Base-by-base conservation (phyloP, 2,329 filamentous ascomycete genomes). In the Cercospora berteroae region DNA sequence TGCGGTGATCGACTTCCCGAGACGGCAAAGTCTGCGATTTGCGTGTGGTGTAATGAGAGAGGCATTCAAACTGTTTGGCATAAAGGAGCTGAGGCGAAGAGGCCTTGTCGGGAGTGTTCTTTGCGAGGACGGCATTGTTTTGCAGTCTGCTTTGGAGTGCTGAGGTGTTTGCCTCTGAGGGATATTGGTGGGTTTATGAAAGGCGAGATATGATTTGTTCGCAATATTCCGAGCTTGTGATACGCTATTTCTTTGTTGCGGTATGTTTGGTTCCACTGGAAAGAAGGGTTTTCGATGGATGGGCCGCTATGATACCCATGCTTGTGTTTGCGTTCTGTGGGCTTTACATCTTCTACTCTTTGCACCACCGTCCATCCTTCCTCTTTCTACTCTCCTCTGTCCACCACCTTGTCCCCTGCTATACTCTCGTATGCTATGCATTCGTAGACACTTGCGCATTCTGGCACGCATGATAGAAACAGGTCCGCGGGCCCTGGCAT, bases 41-140 rank as follows among this genome's bases (percentile, higher is more conserved):
- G 61, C 23, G 13, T 64, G 23, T 64, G 61, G 61, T 58, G 61
- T 25, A 44, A 44, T 5, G 61, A 58, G 23, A 42, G 61, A 18
- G 50, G 50, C 1, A 29, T 64, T 4, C 18, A 57, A 4, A 64
- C 48, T 1, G 31, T 58, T 13, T 64, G 61, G 61, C 61, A 64
- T 23, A 58, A 57, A 16, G 61, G 61, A 1, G 52, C 27, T 27
- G 61, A 57, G 20, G 61, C 48, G 6, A 56, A 42, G 25, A 25
- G 50, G 31, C 61, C 61, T 16, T 64, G 61, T 58, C 33, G 50
- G 10, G 61, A 58, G 52, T 64, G 61, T 58, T 33, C 50, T 9
- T 27, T 44, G 33, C 61, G 61, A 48, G 50, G 52, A 31, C 8
- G 61, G 25, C 61, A 64, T 57, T 64, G 61, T 25, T 64, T 64